These are phyloP conservation scores for Phanerochaete carnosa DNA, from an alignment of 768 basidiomycete species.

Conservation along the genomic window DNA sequence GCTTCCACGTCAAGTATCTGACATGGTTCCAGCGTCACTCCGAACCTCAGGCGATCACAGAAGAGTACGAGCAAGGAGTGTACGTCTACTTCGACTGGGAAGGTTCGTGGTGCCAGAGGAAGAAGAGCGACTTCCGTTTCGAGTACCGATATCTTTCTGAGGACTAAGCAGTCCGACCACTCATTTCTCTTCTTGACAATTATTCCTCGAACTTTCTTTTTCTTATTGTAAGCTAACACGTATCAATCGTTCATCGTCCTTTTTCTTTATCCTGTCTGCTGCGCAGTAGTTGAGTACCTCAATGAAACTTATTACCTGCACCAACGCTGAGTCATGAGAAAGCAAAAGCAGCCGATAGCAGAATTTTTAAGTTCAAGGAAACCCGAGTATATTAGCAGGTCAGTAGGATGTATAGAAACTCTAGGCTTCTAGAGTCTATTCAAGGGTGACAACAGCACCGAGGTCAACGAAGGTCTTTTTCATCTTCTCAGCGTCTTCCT, in stretches of 20 bases:
- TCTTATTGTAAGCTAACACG: neutral
- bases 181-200: neutral
- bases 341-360: no score
- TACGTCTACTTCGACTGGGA: slow-evolving; percentile 99
- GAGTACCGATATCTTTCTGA: slow-evolving; percentile 95
- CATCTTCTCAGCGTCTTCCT: slow-evolving; percentile 98
- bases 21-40: slow-evolving; percentile 99
- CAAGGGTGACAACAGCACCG: slow-evolving; percentile 84
- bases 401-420: slow-evolving; percentile 7
- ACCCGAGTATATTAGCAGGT: slow-evolving; percentile 10
- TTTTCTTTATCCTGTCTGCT: neutral
- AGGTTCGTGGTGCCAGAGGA: slow-evolving; percentile 96
- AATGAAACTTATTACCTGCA: neutral
- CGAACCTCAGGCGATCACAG: slow-evolving; percentile 97
- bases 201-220: neutral
- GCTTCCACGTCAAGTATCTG: slow-evolving; percentile 98
- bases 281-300: neutral
- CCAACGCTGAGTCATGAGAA: neutral
- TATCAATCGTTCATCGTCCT: neutral
- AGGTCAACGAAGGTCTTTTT: slow-evolving; percentile 86
- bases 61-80: slow-evolving; percentile 98
- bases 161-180: slow-evolving; percentile 46
- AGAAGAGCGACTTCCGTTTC: slow-evolving; percentile 97
- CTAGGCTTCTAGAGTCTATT: slow-evolving; percentile 39
- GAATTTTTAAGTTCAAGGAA: neutral